Base-by-base conservation (phyloP, 805 yeast species). In the Kuraishia molischiana region DNA sequence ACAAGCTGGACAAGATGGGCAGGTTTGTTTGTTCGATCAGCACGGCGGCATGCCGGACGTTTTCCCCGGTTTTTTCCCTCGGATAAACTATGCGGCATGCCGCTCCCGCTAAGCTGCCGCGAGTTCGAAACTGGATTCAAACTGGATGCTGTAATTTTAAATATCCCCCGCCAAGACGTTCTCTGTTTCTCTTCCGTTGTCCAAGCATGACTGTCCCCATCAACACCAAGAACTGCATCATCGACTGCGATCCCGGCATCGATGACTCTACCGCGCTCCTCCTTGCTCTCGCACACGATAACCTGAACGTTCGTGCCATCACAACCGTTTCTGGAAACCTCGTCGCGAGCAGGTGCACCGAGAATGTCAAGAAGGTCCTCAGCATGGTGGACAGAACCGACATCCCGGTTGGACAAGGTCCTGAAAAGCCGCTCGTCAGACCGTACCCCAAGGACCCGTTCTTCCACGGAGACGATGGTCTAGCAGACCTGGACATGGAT, bases 221-320 rank as follows among this genome's bases (percentile, higher is more conserved):
- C 11, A 8, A 8, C 26, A 22, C 26, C 26, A 22, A 11, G 14
- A 49, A 49, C 24, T 51, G 45, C 6, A 41, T 50, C 21, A 50
- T 51, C n/a, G 55, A 51, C 32, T 47, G 52, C 38, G 55, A 51
- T 34, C 55, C 54, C 13, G 55, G 55, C 14, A 51, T 50, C 36
- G 54, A 51, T 37, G 55, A 51, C 37, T 49, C 54, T 6, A 34
- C 49, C 4, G 55, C 55, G 5, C 24, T 51, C 17, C 38, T 51
- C 29, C 40, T 51, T 17, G 54, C 54, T 2, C 40, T 48, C 2
- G 44, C 53, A 4, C 49, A 50, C 3, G 45, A 44, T 1, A 48
- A 44, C 21, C 34, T 51, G n/a, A 47, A 49, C 29, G 55, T 50
- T 20, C 36, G 45, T 24, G 55, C 53, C 8, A 49, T 51, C 29